Evolutionary conservation across 1,284 basidiomycete genomes (phyloP).

Genomic region (Puccinia triticina): DNA sequence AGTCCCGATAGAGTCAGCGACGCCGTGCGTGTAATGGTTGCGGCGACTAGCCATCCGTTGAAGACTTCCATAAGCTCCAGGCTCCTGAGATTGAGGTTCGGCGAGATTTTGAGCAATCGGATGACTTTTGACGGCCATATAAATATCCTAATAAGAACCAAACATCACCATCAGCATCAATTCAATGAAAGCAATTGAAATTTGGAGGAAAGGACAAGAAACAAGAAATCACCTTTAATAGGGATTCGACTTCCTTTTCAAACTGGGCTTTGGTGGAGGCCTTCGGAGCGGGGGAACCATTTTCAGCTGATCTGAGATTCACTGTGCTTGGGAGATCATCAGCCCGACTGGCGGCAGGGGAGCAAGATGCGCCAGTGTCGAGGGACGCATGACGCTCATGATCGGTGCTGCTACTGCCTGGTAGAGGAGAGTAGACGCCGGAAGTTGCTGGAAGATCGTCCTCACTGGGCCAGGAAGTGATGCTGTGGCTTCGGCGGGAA

Average conservation of each 20-base stretch:
- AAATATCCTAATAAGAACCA: slow-evolving; percentile 77
- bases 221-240: slow-evolving; percentile 70
- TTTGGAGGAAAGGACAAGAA: slow-evolving; percentile 48
- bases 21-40: slow-evolving; percentile 48
- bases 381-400: neutral
- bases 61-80: slow-evolving; percentile 71
- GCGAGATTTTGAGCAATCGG: slow-evolving; percentile 79
- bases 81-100: slow-evolving; percentile 78
- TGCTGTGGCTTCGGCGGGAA: slow-evolving; percentile 38
- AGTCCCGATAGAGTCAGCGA: slow-evolving; percentile 20
- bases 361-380: neutral
- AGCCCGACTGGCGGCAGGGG: neutral
- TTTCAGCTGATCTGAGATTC: neutral
- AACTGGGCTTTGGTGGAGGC: slow-evolving; percentile 58
- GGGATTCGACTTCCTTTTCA: slow-evolving; percentile 80
- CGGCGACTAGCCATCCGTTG: slow-evolving; percentile 62
- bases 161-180: neutral
- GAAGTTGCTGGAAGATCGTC: neutral
- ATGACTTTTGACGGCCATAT: slow-evolving; percentile 82
- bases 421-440: neutral
- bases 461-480: slow-evolving; percentile 27
- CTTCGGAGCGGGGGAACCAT: neutral
- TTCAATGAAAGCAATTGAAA: neutral
- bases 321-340: neutral
- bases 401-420: neutral